Percentiles rank a stretch among this genome's conserved stretches.
Conservation (phyloP, 2,329 filamentous ascomycete species). For the Cladophialophora chaetospira region DNA sequence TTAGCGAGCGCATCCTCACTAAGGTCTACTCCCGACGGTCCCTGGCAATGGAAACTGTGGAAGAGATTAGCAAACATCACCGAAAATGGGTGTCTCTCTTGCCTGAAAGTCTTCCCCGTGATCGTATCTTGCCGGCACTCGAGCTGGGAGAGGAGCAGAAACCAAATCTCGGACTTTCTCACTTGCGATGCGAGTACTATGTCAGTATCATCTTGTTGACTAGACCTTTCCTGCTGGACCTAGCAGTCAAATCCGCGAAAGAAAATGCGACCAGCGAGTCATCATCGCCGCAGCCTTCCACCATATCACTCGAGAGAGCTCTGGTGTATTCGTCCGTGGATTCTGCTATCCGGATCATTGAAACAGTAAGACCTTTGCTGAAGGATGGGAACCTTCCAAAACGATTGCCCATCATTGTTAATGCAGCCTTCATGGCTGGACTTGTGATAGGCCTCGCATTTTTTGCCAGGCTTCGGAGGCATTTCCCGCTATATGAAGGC, state of each 20-base stretch:
- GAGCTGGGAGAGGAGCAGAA: not conserved
- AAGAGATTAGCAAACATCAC: constrained; percentile 43
- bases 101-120: constrained; percentile 22
- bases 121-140: constrained; percentile 18
- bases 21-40: constrained; percentile 44
- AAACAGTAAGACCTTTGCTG: constrained; percentile 43
- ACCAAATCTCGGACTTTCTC: constrained; percentile 36
- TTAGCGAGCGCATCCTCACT: not conserved
- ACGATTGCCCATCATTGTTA: constrained; percentile 50
- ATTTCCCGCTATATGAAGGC: not conserved
- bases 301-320: not conserved
- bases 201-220: constrained; percentile 45
- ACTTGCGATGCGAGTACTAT: constrained; percentile 44
- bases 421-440: constrained; percentile 50
- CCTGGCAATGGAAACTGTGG: constrained; percentile 41
- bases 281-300: not conserved
- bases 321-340: constrained; percentile 44
- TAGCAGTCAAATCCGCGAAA: constrained; percentile 11
- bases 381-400: constrained; percentile 42
- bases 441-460: constrained; percentile 49
- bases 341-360: constrained; percentile 42
- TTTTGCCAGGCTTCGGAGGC: constrained; percentile 37
- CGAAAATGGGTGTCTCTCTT: constrained; percentile 40
- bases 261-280: too few relatives aligned
- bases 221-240: constrained; percentile 42